phyloP scores from a whole-genome alignment of 179 eudicot genomes.

The Camellia oleifera region DNA sequence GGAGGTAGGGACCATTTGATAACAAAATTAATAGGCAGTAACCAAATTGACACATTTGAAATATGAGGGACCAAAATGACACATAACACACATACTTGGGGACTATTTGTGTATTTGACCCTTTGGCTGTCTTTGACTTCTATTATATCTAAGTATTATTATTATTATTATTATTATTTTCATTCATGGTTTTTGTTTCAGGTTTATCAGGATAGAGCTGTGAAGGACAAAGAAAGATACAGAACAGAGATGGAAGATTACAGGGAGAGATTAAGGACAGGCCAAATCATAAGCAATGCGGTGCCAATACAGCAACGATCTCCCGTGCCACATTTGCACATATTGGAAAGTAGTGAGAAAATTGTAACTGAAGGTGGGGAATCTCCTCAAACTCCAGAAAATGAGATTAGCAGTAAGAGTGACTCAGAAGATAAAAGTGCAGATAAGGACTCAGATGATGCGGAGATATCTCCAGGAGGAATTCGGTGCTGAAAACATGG shows the following conservation, averaged over 20 bases:
- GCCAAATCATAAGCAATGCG: constrained; percentile 46
- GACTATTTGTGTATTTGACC: no score
- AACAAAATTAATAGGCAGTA: no score
- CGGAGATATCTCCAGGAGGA: constrained; percentile 18
- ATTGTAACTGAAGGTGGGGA: constrained; percentile 26
- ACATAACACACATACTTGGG: no score
- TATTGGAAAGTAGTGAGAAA: constrained; percentile 34
- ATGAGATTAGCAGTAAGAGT: constrained; percentile 36
- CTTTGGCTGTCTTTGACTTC: background rate
- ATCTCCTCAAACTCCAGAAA: constrained; percentile 32
- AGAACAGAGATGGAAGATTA: constrained; percentile 74
- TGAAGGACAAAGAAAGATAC: constrained; percentile 88
- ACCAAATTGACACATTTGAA: no score
- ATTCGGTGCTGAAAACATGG: constrained; percentile 10
- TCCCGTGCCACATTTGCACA: constrained; percentile 26
- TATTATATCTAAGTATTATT: background rate
- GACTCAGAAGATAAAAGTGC: constrained; percentile 17
- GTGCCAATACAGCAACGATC: constrained; percentile 60
- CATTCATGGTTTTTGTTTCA: constrained; percentile 19
- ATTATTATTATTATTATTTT: background rate
- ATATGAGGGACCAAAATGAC: no score
- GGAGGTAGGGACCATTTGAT: no score
- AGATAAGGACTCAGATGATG: constrained; percentile 22
- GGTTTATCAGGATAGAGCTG: constrained; percentile 79
- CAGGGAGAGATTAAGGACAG: constrained; percentile 43